A percentile compares a stretch with the other conserved stretches of the same genome.
Conservation (phyloP, 2,329 filamentous ascomycete species). For the Chaetomiaceae sp. region DNA sequence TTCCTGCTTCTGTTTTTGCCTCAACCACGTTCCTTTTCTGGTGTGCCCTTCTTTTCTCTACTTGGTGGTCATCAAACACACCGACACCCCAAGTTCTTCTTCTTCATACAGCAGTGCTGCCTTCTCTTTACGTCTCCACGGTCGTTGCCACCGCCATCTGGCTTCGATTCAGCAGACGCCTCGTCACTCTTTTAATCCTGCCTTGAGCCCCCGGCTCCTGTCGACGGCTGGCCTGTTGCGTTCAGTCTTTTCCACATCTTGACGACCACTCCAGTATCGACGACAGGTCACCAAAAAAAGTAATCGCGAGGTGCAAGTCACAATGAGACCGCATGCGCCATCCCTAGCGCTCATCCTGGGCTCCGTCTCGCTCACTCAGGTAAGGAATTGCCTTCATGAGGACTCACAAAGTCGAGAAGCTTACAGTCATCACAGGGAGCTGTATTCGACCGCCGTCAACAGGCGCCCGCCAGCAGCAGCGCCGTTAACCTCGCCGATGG, state of each 20-base stretch:
- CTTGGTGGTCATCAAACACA: slow-evolving; percentile 4
- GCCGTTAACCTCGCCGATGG: slow-evolving; percentile 25
- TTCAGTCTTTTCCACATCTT: slow-evolving; percentile 11
- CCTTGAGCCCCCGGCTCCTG: slow-evolving; percentile 24
- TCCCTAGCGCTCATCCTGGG: slow-evolving; percentile 26
- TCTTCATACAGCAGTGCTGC: slow-evolving; percentile 16
- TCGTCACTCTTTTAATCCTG: background rate
- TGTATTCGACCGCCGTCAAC: slow-evolving; percentile 21
- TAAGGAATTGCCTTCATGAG: slow-evolving; percentile 14
- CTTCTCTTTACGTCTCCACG: slow-evolving; percentile 7
- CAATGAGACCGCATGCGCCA: slow-evolving; percentile 26
- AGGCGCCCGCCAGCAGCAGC: background rate
- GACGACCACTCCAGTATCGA: background rate
- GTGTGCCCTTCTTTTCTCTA: slow-evolving; percentile 17
- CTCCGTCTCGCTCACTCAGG: slow-evolving; percentile 28
- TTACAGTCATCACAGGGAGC: slow-evolving; percentile 26
- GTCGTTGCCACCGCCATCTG: slow-evolving; percentile 2
- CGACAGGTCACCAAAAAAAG: background rate
- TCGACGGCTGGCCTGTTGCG: slow-evolving; percentile 31
- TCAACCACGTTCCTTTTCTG: slow-evolving; percentile 17
- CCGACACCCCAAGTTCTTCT: slow-evolving; percentile 9
- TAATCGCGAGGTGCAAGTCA: slow-evolving; percentile 9
- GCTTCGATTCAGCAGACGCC: background rate
- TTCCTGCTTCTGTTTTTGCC: slow-evolving; percentile 7
- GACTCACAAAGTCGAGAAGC: background rate